These are phyloP conservation scores for Lachancea nothofagi DNA, from an alignment of 805 yeast genomes.

Conservation along the genomic window DNA sequence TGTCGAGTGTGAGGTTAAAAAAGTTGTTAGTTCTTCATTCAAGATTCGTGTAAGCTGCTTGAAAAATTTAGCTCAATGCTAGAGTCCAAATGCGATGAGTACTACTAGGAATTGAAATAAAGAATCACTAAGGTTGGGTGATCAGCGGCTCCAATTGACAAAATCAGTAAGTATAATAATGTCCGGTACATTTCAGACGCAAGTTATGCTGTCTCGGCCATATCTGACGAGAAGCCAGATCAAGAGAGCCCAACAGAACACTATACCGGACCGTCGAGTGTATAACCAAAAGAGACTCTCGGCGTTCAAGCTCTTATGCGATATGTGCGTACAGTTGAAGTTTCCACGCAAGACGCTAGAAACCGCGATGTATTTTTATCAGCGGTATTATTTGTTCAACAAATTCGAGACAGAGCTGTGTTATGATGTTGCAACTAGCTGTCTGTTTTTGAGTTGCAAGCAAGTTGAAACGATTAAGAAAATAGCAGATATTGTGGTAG, in stretches of 20 bases:
- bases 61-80: no score
- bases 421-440: constrained; percentile 60
- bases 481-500: constrained; percentile 49
- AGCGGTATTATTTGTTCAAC: constrained; percentile 63
- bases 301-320: constrained; percentile 49
- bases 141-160: no score
- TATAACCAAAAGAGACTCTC: constrained; percentile 50
- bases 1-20: no score
- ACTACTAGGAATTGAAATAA: no score
- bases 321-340: constrained; percentile 47
- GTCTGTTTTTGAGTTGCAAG: constrained; percentile 67
- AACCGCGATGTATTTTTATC: constrained; percentile 67
- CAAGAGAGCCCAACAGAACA: constrained; percentile 43
- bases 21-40: no score
- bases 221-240: constrained; percentile 53
- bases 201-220: constrained; percentile 47
- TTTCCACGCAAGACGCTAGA: constrained; percentile 68
- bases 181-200: constrained; percentile 19
- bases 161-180: no score
- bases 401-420: constrained; percentile 49
- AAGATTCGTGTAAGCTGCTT: no score
- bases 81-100: no score
- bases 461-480: constrained; percentile 82
- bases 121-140: no score
- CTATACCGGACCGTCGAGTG: constrained; percentile 46